These are phyloP conservation scores for Scedosporium minutisporum DNA, from an alignment of 2,329 filamentous ascomycete species.

Conservation along the genomic window DNA sequence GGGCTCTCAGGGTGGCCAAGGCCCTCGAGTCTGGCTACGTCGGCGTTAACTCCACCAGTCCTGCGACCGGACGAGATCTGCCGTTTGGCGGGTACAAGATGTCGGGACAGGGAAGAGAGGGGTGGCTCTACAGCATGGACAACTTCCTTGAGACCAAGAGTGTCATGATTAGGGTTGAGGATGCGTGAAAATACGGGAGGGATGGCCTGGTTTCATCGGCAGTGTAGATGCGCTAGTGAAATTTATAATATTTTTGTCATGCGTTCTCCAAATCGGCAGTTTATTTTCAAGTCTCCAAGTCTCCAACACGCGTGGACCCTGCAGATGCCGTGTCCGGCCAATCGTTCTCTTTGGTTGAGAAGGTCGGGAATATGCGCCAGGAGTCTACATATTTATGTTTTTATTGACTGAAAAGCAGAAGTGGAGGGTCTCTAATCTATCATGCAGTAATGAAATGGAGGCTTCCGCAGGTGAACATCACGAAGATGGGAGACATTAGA, in stretches of 20 bases:
- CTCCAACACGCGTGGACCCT: no score
- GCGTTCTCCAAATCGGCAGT: neutral
- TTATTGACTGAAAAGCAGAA: no score
- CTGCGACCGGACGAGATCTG: constrained; percentile 10
- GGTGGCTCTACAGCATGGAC: constrained; percentile 12
- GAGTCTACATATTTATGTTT: no score
- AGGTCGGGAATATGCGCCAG: no score
- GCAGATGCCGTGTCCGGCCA: no score
- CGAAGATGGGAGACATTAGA: no score
- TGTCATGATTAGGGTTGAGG: constrained; percentile 11
- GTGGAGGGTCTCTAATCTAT: no score
- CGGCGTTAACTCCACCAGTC: constrained; percentile 44
- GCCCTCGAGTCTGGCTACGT: constrained; percentile 51
- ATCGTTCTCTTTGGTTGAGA: no score
- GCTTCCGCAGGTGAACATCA: no score
- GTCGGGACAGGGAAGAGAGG: constrained; percentile 13
- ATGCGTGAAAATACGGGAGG: neutral
- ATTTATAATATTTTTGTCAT: constrained; percentile 1
- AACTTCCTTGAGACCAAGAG: constrained; percentile 15
- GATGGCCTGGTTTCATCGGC: neutral
- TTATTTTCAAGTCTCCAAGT: neutral
- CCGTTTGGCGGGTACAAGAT: constrained; percentile 16
- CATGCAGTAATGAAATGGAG: no score
- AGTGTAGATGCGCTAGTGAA: neutral
- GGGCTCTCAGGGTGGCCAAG: constrained; percentile 34